Evolutionary conservation across 2,329 filamentous ascomycete genomes (phyloP), one percentile per base, ranked within the genome.

Genomic region (Cephalotrichum gorgonifer): DNA sequence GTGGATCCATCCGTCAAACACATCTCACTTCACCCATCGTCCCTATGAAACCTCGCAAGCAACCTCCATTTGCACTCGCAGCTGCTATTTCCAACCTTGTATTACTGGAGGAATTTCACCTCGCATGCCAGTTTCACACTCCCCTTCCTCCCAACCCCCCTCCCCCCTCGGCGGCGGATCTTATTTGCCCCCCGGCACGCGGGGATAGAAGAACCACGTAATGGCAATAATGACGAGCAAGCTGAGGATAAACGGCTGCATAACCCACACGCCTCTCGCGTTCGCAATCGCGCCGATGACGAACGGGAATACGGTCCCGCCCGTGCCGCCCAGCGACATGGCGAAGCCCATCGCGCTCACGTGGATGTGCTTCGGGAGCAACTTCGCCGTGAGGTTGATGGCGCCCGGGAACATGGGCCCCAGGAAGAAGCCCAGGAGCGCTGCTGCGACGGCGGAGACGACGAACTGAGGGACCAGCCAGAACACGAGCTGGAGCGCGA

Each of bases 291-390:
- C 80, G 9, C 81, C 81, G 2, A 83, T 79, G 0, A 75, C 70
- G 67, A 85, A 64, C 50, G 81, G 68, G 64, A 84, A 62, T 4
- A 79, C 60, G 0, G 83, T 82, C 2, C 81, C 84, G 0, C 86
- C 86, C 1, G 73, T 75, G 0, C 84, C 83, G 0, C 86, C 86
- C 59, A 88, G 77, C 0, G 85, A 84, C 43, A 84, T 80, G 1
- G 81, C 82, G 53, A 89, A 89, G 0, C 86, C 85, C 51, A 90
- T 85, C 0, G 80, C 78, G 6, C 75, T 78, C 6, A 88, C 84
- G 54, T 89, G 86, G 4, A 88, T 68, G 50, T 83, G 74, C 42
- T 74, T 74, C 0, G 86, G 86, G 0, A 90, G 70, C 3, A 89
- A 67, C 54, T 85, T 87, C 0, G 83, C 84, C 4, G 80, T 78